Percentiles rank a stretch among this genome's conserved stretches.
These are phyloP conservation scores for Yarrowia phangngaensis DNA, from an alignment of 805 yeast species.

Conservation along the genomic window DNA sequence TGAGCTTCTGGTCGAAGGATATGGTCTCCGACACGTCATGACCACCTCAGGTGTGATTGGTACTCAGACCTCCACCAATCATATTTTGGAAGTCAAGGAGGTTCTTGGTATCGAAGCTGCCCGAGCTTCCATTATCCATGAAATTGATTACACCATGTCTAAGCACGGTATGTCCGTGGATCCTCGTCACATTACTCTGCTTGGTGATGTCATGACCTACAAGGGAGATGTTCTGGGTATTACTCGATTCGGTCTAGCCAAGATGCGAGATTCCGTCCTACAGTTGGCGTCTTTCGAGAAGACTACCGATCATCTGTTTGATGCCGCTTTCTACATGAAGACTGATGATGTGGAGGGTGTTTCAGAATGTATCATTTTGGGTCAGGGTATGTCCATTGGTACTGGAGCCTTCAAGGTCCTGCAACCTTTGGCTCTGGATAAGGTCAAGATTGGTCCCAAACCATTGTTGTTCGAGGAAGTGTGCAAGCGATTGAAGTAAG, in stretches of 20 bases:
- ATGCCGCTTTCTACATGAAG: conserved; percentile 97
- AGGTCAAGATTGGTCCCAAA: conserved; percentile 37
- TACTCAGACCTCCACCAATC: conserved; percentile 81
- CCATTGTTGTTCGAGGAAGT: conserved; percentile 48
- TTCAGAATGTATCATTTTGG: conserved; percentile 92
- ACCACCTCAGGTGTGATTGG: conserved; percentile 96
- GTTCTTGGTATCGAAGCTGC: conserved; percentile 99
- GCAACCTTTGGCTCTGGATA: conserved; percentile 35
- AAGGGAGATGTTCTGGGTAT: conserved; percentile 98
- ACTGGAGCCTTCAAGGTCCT: conserved; percentile 89
- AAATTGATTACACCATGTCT: conserved; percentile 96
- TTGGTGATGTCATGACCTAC: conserved; percentile 98
- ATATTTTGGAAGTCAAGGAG: conserved; percentile 79
- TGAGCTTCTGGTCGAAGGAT: conserved; percentile 94
- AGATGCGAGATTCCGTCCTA: conserved; percentile 96
- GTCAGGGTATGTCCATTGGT: conserved; percentile 96
- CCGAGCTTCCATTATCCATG: conserved; percentile 83
- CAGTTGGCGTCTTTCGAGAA: conserved; percentile 97
- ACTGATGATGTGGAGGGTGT: conserved; percentile 95
- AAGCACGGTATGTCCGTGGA: conserved; percentile 99
- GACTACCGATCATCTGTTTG: conserved; percentile 96
- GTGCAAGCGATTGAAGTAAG: conserved; percentile 7
- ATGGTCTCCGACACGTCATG: conserved; percentile 94
- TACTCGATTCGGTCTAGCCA: conserved; percentile 94
- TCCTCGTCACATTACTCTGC: conserved; percentile 95